Evolutionary conservation across 345 rosid genomes (phyloP).

Genomic region (Eutrema japonicum): DNA sequence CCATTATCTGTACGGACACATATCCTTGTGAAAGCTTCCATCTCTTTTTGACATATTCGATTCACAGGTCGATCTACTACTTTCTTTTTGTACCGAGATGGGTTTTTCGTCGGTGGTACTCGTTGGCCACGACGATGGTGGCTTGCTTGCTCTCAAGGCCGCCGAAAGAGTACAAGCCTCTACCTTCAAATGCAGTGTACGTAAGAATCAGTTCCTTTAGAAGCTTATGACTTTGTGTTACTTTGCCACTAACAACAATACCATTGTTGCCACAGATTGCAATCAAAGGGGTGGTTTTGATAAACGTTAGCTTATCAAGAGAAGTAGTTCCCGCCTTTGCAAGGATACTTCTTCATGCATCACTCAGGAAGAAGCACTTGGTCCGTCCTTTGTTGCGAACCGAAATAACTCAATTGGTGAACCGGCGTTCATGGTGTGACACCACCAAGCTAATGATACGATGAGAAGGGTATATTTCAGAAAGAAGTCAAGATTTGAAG

Average conservation of each 20-base stretch:
- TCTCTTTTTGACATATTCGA: constrained; percentile 24
- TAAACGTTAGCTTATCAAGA: constrained; percentile 81
- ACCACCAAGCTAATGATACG: constrained; percentile 53
- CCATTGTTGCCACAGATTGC: constrained; percentile 48
- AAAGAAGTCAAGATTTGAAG: too few relatives aligned
- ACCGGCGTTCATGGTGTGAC: constrained; percentile 92
- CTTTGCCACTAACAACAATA: constrained; percentile 24
- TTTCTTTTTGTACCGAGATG: constrained; percentile 86
- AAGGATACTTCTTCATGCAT: constrained; percentile 77
- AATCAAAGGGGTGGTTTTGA: constrained; percentile 66
- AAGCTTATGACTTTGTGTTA: constrained; percentile 21
- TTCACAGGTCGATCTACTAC: constrained; percentile 79
- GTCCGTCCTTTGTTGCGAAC: constrained; percentile 82
- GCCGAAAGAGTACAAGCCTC: constrained; percentile 62
- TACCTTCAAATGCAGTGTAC: constrained; percentile 60
- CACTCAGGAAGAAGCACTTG: constrained; percentile 89
- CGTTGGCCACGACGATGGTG: constrained; percentile 95
- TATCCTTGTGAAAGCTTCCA: not conserved
- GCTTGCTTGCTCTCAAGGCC: constrained; percentile 83
- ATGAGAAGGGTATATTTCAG: too few relatives aligned
- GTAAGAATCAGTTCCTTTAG: constrained; percentile 32
- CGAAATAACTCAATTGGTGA: constrained; percentile 87
- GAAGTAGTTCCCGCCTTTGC: constrained; percentile 92
- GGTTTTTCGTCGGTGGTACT: constrained; percentile 88
- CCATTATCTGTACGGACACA: constrained; percentile 58